Evolutionary conservation across 2,329 filamentous ascomycete genomes (phyloP).

Genomic region (Hypoxylon sp.): DNA sequence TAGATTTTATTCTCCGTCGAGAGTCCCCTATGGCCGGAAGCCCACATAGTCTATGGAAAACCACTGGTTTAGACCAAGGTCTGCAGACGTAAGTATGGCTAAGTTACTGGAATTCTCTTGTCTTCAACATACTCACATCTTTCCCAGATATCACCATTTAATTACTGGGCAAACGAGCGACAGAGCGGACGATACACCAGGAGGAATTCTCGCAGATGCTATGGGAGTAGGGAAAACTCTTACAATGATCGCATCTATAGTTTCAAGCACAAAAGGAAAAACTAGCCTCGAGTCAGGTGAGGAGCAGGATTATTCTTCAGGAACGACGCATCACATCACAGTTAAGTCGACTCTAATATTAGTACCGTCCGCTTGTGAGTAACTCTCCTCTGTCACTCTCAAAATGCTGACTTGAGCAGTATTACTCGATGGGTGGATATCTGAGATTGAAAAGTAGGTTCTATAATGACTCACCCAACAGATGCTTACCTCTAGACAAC

Average conservation of each 20-base stretch:
- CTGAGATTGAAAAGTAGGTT: background rate
- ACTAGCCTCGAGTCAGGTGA: background rate
- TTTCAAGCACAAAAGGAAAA: constrained; percentile 14
- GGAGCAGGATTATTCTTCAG: background rate
- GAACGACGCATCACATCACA: background rate
- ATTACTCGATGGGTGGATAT: constrained; percentile 28
- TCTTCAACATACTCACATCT: background rate
- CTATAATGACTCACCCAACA: background rate
- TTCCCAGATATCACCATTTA: constrained; percentile 10
- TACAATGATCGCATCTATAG: constrained; percentile 43
- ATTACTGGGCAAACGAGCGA: constrained; percentile 34
- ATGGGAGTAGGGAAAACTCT: constrained; percentile 49
- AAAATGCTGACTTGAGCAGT: constrained; percentile 33
- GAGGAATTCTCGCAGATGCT: constrained; percentile 47
- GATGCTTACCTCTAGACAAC: too few species aligned
- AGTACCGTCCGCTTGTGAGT: constrained; percentile 33
- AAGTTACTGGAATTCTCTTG: background rate
- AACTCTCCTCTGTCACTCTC: too few species aligned
- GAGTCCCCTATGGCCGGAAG: constrained; percentile 21
- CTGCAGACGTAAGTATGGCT: background rate
- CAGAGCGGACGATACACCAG: constrained; percentile 28
- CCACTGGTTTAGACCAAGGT: background rate
- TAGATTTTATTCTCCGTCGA: constrained; percentile 40
- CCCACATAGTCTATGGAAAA: constrained; percentile 31
- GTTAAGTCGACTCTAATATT: constrained; percentile 37